Conservation (phyloP, 768 basidiomycete species). For the Tulasnella sp. region DNA sequence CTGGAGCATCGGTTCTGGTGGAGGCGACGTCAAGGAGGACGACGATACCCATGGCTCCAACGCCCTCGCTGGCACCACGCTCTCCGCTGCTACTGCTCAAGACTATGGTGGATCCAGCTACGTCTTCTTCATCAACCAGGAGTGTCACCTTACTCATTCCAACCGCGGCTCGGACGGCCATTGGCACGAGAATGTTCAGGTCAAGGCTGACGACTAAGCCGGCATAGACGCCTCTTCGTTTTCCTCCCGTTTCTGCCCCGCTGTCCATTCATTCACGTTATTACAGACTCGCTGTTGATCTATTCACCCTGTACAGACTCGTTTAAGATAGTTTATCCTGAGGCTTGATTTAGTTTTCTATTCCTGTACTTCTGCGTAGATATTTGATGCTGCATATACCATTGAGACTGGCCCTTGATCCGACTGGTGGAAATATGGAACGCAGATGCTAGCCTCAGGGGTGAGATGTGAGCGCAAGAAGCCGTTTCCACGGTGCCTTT, state of each 20-base stretch:
- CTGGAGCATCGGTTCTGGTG: too few relatives aligned
- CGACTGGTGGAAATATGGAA: not conserved
- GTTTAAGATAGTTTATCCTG: not conserved
- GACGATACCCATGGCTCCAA: slow-evolving; percentile 14
- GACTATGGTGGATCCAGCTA: not conserved
- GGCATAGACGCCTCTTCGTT: not conserved
- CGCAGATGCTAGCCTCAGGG: not conserved
- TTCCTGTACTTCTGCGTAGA: slow-evolving; percentile 5
- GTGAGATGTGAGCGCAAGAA: slow-evolving; percentile 7
- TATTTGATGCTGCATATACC: not conserved
- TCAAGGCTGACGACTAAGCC: not conserved
- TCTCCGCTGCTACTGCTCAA: not conserved
- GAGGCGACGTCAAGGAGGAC: slow-evolving; percentile 10
- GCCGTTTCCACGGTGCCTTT: slow-evolving; percentile 6
- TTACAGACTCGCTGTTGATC: not conserved
- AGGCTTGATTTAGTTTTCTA: not conserved
- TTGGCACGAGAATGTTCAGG: not conserved
- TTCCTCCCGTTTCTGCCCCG: not conserved
- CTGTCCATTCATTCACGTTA: not conserved
- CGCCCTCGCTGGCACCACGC: not conserved
- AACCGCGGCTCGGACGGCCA: not conserved
- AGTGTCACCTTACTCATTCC: not conserved
- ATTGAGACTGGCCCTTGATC: not conserved
- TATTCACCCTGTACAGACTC: not conserved
- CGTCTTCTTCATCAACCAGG: slow-evolving; percentile 22